Conservation (phyloP, 1,284 basidiomycete species). For the Heimioporus retisporus region DNA sequence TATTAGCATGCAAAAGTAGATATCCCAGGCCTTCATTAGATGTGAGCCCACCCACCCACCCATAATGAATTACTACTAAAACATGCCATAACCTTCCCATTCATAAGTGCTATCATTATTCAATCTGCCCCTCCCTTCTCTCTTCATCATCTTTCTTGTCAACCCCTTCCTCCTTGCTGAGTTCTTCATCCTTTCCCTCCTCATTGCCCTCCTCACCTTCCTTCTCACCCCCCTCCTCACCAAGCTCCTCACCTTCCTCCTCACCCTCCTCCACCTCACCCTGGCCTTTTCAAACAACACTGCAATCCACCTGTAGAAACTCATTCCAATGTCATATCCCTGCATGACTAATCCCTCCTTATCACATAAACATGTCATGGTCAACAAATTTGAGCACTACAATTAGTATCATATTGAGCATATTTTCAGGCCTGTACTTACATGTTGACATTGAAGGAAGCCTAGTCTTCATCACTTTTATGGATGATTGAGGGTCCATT, state of each 20-base stretch:
- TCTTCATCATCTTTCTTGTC: too few relatives aligned
- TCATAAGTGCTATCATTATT: too few relatives aligned
- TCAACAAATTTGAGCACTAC: neutral
- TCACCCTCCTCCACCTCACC: neutral
- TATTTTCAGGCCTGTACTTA: slow-evolving; percentile 1
- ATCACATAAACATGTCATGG: slow-evolving; percentile 17
- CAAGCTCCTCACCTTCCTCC: neutral
- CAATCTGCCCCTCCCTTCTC: too few relatives aligned
- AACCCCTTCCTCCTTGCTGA: too few relatives aligned
- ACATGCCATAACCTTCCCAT: too few relatives aligned
- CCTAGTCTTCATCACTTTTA: neutral
- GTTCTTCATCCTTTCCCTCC: too few relatives aligned
- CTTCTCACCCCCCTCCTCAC: neutral
- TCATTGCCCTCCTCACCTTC: neutral
- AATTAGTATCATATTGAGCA: too few relatives aligned
- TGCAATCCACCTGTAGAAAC: neutral
- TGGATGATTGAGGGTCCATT: neutral
- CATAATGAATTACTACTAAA: too few relatives aligned
- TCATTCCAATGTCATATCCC: neutral
- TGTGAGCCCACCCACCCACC: too few relatives aligned
- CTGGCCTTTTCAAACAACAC: neutral
- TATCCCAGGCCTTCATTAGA: too few relatives aligned
- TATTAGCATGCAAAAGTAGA: too few relatives aligned
- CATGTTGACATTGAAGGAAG: slow-evolving; percentile 11
- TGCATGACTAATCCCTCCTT: neutral